Evolutionary conservation across 306 rosid genomes (phyloP).

Genomic region (Corylus heterophylla): DNA sequence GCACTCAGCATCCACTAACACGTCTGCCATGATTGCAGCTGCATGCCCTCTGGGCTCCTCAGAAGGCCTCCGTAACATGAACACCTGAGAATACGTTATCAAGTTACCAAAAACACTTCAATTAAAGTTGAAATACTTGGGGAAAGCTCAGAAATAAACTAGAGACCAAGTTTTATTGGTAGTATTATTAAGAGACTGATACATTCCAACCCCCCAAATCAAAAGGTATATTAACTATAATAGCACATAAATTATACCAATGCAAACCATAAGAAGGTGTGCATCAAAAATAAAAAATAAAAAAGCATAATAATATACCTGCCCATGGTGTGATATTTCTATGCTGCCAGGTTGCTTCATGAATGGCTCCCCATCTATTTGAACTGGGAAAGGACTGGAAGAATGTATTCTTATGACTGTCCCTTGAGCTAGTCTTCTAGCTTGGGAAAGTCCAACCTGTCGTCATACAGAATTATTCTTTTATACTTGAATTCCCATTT

Average conservation of each 20-base stretch:
- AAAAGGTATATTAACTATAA: background rate
- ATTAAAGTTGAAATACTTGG: background rate
- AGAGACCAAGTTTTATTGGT: background rate
- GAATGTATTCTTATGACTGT: constrained; percentile 60
- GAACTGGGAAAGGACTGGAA: constrained; percentile 80
- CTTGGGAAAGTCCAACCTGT: constrained; percentile 84
- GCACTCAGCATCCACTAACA: constrained; percentile 68
- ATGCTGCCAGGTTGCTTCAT: constrained; percentile 58
- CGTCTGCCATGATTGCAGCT: constrained; percentile 72
- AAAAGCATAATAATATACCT: constrained; percentile 28
- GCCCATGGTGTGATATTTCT: constrained; percentile 68
- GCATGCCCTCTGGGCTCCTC: constrained; percentile 79
- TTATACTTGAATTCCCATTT: background rate
- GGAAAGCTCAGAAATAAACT: background rate
- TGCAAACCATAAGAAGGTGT: background rate
- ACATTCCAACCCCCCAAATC: no score
- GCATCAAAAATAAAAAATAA: constrained; percentile 6
- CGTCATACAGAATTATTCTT: constrained; percentile 14
- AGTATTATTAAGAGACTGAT: no score
- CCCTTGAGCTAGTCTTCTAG: constrained; percentile 82
- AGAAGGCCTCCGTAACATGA: constrained; percentile 69
- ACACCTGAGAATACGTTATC: constrained; percentile 37
- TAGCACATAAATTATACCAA: background rate
- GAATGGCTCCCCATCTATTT: constrained; percentile 81
- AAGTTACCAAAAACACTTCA: background rate